These are phyloP conservation scores for Phytopythium vexans DNA, from an alignment of 352 stramenopile genomes.

Conservation along the genomic window DNA sequence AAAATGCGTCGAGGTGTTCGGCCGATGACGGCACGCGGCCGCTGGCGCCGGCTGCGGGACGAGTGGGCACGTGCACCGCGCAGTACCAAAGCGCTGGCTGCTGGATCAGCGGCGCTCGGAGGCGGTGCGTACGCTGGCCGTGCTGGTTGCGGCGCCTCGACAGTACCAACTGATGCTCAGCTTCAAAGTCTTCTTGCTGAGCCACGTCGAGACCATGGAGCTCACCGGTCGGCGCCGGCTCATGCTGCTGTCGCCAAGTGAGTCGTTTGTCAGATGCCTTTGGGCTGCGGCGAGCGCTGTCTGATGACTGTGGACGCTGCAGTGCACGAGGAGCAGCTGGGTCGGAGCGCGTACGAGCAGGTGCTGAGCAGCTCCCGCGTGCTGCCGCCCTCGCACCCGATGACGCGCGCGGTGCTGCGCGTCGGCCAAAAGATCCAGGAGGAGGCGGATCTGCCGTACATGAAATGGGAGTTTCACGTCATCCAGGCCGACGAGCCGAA, in stretches of 20 bases:
- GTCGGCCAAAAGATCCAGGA: constrained; percentile 52
- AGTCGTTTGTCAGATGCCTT: constrained; percentile 1
- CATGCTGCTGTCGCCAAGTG: constrained; percentile 61
- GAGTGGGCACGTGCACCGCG: constrained; percentile 2
- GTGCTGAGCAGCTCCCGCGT: constrained; percentile 39
- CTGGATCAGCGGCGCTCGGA: not conserved
- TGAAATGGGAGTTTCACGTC: constrained; percentile 76
- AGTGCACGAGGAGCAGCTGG: constrained; percentile 45
- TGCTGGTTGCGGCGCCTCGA: not conserved
- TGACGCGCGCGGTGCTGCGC: constrained; percentile 51
- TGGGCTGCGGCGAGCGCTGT: not conserved
- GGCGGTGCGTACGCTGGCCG: constrained; percentile 1
- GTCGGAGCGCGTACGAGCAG: constrained; percentile 46
- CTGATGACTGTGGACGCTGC: not conserved
- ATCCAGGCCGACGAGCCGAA: constrained; percentile 66
- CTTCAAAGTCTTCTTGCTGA: constrained; percentile 23
- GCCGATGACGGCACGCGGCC: not conserved
- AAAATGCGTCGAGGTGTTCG: not conserved
- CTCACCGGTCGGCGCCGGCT: constrained; percentile 46
- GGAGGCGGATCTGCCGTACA: constrained; percentile 35
- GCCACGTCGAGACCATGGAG: constrained; percentile 64
- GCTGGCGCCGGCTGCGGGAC: constrained; percentile 2
- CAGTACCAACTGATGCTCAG: not conserved
- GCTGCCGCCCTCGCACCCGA: constrained; percentile 45
- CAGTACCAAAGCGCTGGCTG: not conserved